Evolutionary conservation across 2,329 filamentous ascomycete species (phyloP).

Genomic region (Microdochium bolleyi): DNA sequence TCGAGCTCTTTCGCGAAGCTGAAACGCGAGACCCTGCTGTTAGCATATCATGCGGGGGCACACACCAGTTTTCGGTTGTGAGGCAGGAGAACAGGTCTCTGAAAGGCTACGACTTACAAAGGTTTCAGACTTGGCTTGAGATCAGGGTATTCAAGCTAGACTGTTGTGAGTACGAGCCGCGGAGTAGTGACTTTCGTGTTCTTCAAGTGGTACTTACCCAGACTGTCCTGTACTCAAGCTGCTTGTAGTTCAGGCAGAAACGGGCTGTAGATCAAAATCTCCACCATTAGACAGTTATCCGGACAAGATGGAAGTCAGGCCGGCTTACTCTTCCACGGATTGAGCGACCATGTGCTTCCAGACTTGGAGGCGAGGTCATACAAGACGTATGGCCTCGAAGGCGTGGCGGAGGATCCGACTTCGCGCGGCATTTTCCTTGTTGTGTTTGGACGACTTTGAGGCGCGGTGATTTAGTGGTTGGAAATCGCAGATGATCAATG

Average conservation of each 20-base stretch:
- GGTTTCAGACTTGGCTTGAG: conserved; percentile 47
- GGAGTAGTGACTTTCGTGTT: background rate
- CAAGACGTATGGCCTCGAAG: conserved; percentile 35
- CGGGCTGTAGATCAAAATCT: conserved; percentile 42
- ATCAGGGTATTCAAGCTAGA: conserved; percentile 55
- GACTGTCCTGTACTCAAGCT: conserved; percentile 57
- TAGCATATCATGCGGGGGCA: background rate
- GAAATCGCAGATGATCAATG: no score
- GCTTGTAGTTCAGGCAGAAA: conserved; percentile 60
- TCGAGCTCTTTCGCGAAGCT: conserved; percentile 31
- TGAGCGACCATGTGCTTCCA: conserved; percentile 51
- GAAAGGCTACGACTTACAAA: conserved; percentile 30
- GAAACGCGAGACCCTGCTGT: conserved; percentile 20
- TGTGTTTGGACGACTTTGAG: no score
- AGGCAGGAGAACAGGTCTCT: background rate
- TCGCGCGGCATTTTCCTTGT: background rate
- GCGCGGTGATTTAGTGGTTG: no score
- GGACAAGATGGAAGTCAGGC: conserved; percentile 2
- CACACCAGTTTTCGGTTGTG: background rate
- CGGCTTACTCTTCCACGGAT: conserved; percentile 60
- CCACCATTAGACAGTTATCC: background rate
- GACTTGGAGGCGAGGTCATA: conserved; percentile 55
- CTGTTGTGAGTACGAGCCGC: conserved; percentile 1
- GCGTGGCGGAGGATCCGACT: conserved; percentile 15
- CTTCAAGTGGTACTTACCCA: conserved; percentile 33